Percentiles rank a stretch among this genome's conserved stretches.
phyloP scores from a whole-genome alignment of 2,329 filamentous ascomycete genomes.

The Epichloe aotearoae region DNA sequence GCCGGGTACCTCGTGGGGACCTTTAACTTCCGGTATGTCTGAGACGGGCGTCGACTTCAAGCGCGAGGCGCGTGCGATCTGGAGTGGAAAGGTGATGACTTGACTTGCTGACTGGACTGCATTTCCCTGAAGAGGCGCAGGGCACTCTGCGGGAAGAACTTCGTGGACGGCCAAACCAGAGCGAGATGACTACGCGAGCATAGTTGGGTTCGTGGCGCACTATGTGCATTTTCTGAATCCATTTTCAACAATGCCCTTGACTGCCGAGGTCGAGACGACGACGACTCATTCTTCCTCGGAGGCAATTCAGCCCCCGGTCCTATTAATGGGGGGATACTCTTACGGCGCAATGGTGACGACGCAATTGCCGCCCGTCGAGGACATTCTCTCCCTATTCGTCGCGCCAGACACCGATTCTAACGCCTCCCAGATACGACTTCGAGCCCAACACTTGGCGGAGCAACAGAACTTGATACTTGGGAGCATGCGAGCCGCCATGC shows the following conservation, averaged over 20 bases:
- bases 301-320: conserved; percentile 15
- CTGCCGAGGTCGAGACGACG: neutral
- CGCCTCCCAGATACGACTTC: conserved; percentile 54
- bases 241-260: conserved; percentile 10
- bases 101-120: neutral
- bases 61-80: neutral
- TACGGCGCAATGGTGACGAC: conserved; percentile 78
- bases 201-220: conserved; percentile 65
- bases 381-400: conserved; percentile 48
- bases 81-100: neutral
- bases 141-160: conserved; percentile 60
- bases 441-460: conserved; percentile 54
- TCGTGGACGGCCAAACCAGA: conserved; percentile 82
- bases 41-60: neutral
- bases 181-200: conserved; percentile 66
- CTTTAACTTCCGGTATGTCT: conserved; percentile 74
- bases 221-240: conserved; percentile 52
- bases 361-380: conserved; percentile 49
- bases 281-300: neutral
- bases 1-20: conserved; percentile 66
- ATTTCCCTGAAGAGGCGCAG: conserved; percentile 52
- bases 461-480: conserved; percentile 41
- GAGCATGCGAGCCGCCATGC: conserved; percentile 20
- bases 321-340: conserved; percentile 76
- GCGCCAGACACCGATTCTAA: conserved; percentile 39